Evolutionary conservation across 192 early-diverging fungal genomes (phyloP), one percentile per base, ranked within the genome.

Genomic region (Coemansia aciculifera): DNA sequence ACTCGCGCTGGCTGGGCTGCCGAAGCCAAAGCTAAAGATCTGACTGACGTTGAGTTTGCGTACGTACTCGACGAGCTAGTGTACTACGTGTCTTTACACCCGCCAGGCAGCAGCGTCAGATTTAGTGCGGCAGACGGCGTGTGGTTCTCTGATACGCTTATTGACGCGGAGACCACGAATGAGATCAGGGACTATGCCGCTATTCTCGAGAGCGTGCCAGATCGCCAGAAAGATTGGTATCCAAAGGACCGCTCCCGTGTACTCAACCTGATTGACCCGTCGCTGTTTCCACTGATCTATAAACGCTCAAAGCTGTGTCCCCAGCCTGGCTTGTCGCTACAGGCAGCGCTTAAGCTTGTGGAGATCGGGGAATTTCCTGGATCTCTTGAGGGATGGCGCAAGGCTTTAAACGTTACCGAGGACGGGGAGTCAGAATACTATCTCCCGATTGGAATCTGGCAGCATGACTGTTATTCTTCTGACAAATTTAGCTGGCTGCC

Each of bases 11-110:
- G 6, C 7, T 36, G 34, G 34, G 34, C 34, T 7, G 9, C 6
- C 34, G 34, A 36, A 9, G 34, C 34, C 5, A 36, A 36, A 5
- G 6, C 34, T 5, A 27, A 56, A 10, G 51, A 37, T 11, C 65
- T 76, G 6, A 52, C 42, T 3, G 71, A 80, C 2, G 17, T 10
- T 1, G 65, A 71, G 19, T 23, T 80, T 29, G 36, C 44, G 0
- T 68, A 68, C 29, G 31, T 72, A 15, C 31, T 76, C 9, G 24
- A 62, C 3, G 83, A 84, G 54, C 61, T 82, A 7, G 51, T 66
- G 1, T 75, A 66, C 62, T 70, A 60, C 21, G 54, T 56, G 6
- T 19, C 62, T 12, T 43, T 61, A 19, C 57, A 56, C 4, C 48
- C 56, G n/a, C 42, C 48, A 0, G 64, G 61, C 15, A 36, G 42